Base-by-base conservation (phyloP, 805 yeast genomes). In the Kodamaea laetipori region DNA sequence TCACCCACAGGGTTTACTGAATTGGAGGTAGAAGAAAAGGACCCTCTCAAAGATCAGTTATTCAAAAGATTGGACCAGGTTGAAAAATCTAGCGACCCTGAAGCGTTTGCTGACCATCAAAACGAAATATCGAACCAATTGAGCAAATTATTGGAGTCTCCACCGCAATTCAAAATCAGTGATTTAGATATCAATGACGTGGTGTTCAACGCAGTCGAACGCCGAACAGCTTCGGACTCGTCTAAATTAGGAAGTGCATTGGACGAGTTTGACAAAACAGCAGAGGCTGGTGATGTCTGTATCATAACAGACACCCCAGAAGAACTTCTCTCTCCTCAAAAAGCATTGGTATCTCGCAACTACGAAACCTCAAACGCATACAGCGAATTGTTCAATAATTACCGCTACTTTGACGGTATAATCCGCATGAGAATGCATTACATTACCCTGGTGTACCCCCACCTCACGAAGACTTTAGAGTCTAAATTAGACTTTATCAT, bases 381-480 rank as follows among this genome's bases (percentile, higher is more conserved):
- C 40, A 4, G 16, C n/a, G 40, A 28, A 9, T 7, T 37, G 3
- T 28, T 38, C 36, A 21, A 38, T 11, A 6, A 38, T 26, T 42
- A 26, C 24, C 30, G 37, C 6, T 55, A 53, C 44, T 50, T 61
- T 23, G 50, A 56, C 16, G 50, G 42, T 8, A 24, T 45, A 12
- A 42, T 55, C 26, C 39, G 42, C 2, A 27, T 54, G 25, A 52
- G 48, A 36, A 36, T 47, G 24, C 53, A 55, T 34, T 59, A 55
- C 40, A 46, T 60, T 27, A 30, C 53, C 3, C 48, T 47, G 19
- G 44, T 59, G 6, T 57, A 59, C 27, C 67, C 67, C 3, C 49
- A 40, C 10, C 40, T 59, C 17, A 41, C 57, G 11, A 28, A 37
- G 7, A 26, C 46, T 4, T 37, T 55, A 7, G 47, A 55, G 11